Base-by-base conservation (phyloP, 1,139 yeast species). In the Yamadazyma pseudoaaseri region DNA sequence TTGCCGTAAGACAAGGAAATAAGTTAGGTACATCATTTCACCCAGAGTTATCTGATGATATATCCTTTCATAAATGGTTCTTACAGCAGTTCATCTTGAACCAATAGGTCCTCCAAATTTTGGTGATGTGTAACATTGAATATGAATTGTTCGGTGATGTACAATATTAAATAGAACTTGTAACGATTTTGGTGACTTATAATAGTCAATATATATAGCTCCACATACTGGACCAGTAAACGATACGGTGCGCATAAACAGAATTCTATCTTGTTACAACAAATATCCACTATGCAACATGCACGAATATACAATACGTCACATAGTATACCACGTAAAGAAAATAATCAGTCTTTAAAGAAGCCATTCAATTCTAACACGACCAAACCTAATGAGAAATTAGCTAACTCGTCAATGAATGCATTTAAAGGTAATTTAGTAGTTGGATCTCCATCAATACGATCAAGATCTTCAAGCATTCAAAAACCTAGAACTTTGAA, bases 21-120 rank as follows among this genome's bases (percentile, higher is more conserved):
- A 65, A 76, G 24, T 56, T 85, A 33, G 94, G 90, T 2, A 85
- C 92, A 0, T 79, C 89, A 2, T 86, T 86, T 57, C 95, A 86
- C 53, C 95, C 95, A 0, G 95, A 86, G 53, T 65, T 86, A 25
- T 64, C 84, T 1, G 56, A 54, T 9, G 87, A 82, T 46, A 49
- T 54, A 28, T 59, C 84, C 25, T 76, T 86, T 49, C 95, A 86
- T 54, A 68, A 73, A 48, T 86, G 89, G 86, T 85, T 82, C 56
- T 49, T 84, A 29, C 69, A 70, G 35, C 77, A 73, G 45, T 79
- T 78, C 56, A 78, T 77, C 7, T 18, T 18, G 21, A 18, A 18
- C n/a, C n/a, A n/a, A n/a, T n/a, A n/a, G n/a, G n/a, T n/a, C n/a
- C n/a, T n/a, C n/a, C n/a, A n/a, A n/a, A n/a, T n/a, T n/a, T n/a